phyloP scores from a whole-genome alignment of 495 filamentous ascomycete genomes.

The Penicillium paxilli region DNA sequence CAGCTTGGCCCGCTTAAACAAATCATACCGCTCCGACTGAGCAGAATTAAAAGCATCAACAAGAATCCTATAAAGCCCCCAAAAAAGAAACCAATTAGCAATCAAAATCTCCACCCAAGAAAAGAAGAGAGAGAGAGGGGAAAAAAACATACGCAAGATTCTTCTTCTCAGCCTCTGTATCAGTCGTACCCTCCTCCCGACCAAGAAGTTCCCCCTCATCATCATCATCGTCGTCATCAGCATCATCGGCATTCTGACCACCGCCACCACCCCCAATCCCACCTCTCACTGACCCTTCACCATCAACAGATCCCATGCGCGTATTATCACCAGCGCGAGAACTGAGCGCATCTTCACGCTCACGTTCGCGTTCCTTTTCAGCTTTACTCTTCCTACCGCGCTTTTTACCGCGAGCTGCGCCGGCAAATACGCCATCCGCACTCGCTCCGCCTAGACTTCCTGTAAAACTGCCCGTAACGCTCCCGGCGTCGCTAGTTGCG shows the following conservation, averaged over 20 bases:
- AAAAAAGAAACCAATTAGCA: constrained; percentile 1
- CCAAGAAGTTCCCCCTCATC: constrained; percentile 64
- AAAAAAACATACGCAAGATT: constrained; percentile 54
- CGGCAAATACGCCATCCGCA: constrained; percentile 43
- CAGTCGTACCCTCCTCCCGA: constrained; percentile 57
- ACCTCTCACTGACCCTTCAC: constrained; percentile 45
- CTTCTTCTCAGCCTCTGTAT: constrained; percentile 70
- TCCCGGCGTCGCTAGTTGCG: constrained; percentile 64
- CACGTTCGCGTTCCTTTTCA: constrained; percentile 44
- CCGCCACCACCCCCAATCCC: constrained; percentile 43
- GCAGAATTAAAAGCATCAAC: constrained; percentile 65
- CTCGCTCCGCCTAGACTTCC: constrained; percentile 56
- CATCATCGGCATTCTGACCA: constrained; percentile 52
- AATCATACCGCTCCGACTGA: constrained; percentile 72
- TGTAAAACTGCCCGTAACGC: constrained; percentile 63
- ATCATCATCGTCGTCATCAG: constrained; percentile 66
- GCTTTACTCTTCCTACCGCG: constrained; percentile 66
- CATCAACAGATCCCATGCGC: constrained; percentile 44
- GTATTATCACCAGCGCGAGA: constrained; percentile 47
- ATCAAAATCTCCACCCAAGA: constrained; percentile 9
- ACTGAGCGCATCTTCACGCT: constrained; percentile 52
- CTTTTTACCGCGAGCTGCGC: constrained; percentile 52
- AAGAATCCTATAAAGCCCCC: constrained; percentile 57
- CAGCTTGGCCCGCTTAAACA: constrained; percentile 70
- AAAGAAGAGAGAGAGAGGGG: constrained; percentile 1